Conservation (phyloP, 225 moss, liverwort and hornwort genomes). For the Rhytidiadelphus loreus region DNA sequence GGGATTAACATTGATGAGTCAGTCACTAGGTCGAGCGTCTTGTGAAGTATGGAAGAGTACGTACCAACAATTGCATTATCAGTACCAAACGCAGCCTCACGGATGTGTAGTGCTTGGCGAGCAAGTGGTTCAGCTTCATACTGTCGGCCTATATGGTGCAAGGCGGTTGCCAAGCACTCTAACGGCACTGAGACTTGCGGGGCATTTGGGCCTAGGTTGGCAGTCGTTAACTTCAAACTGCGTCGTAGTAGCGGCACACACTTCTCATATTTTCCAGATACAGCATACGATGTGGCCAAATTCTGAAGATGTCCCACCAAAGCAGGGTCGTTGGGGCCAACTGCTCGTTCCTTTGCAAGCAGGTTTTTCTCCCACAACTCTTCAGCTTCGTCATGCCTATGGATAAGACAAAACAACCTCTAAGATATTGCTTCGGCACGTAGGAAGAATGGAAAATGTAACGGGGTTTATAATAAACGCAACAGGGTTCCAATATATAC, state of each 20-base stretch:
- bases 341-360: slow-evolving; percentile 44
- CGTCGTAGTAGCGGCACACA: slow-evolving; percentile 67
- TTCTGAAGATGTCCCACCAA: slow-evolving; percentile 78
- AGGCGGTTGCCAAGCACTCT: slow-evolving; percentile 68
- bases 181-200: slow-evolving; percentile 63
- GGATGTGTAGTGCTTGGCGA: slow-evolving; percentile 70
- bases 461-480: too few species aligned
- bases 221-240: slow-evolving; percentile 57
- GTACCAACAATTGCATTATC: slow-evolving; percentile 63
- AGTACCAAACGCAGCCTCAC: slow-evolving; percentile 62
- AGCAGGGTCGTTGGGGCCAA: slow-evolving; percentile 49
- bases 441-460: background rate
- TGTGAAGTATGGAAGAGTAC: background rate
- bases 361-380: slow-evolving; percentile 69
- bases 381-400: slow-evolving; percentile 72
- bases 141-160: slow-evolving; percentile 65
- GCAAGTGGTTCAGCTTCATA: slow-evolving; percentile 80
- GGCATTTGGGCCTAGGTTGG: slow-evolving; percentile 53
- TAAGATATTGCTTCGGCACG: background rate
- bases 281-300: slow-evolving; percentile 66
- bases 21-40: background rate
- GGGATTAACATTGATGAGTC: background rate
- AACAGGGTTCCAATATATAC: slow-evolving; percentile 1
- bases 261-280: slow-evolving; percentile 60
- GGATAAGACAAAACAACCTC: background rate